phyloP scores from a whole-genome alignment of 2,329 filamentous ascomycete genomes.

The Xylariaceae sp. region DNA sequence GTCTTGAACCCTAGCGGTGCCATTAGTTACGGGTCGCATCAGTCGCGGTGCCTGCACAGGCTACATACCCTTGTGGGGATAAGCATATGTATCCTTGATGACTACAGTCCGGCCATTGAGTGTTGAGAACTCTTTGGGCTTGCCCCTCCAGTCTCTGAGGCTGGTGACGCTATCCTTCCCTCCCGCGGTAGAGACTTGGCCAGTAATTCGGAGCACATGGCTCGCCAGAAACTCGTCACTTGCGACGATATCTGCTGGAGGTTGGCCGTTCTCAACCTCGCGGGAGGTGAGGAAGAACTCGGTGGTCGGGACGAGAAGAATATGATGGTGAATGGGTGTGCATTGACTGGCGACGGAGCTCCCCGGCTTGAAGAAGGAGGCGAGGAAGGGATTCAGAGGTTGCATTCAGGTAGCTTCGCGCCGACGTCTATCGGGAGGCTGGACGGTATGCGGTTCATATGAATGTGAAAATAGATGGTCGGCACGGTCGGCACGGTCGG shows the following conservation, averaged over 20 bases:
- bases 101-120: slow-evolving; percentile 90
- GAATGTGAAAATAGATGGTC: neutral
- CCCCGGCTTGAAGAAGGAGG: slow-evolving; percentile 82
- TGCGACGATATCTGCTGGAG: slow-evolving; percentile 72
- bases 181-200: slow-evolving; percentile 43
- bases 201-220: slow-evolving; percentile 85
- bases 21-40: slow-evolving; percentile 12
- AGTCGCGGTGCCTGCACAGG: slow-evolving; percentile 20
- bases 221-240: slow-evolving; percentile 95
- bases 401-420: slow-evolving; percentile 67
- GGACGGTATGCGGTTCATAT: neutral
- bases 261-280: slow-evolving; percentile 76
- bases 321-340: slow-evolving; percentile 82
- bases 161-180: slow-evolving; percentile 56
- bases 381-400: slow-evolving; percentile 97
- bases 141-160: slow-evolving; percentile 79
- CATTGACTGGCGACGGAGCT: slow-evolving; percentile 90
- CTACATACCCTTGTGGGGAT: slow-evolving; percentile 83
- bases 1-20: slow-evolving; percentile 71
- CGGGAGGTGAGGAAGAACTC: slow-evolving; percentile 83
- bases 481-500: neutral
- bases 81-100: slow-evolving; percentile 86
- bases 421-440: neutral
- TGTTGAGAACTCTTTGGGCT: slow-evolving; percentile 90
- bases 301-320: slow-evolving; percentile 88